phyloP scores from a whole-genome alignment of 1,284 basidiomycete species.

The Chondrostereum purpureum region DNA sequence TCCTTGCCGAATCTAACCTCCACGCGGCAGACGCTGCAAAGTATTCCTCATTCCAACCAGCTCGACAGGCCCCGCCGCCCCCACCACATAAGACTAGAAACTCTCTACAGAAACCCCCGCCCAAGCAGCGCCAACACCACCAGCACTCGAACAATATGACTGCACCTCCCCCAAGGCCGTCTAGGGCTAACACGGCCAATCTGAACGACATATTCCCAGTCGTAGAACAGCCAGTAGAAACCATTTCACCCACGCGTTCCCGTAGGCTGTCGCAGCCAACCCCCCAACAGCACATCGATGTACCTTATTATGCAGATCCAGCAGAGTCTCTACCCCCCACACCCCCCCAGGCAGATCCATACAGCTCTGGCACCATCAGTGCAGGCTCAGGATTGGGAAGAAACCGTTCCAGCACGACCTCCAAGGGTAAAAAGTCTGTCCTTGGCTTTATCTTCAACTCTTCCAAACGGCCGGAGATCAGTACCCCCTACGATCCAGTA shows the following conservation, averaged over 20 bases:
- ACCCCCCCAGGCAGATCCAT: conserved; percentile 11
- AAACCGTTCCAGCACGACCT: conserved; percentile 59
- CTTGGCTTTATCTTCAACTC: conserved; percentile 74
- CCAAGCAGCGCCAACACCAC: conserved; percentile 43
- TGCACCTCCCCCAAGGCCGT: conserved; percentile 67
- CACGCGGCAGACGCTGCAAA: conserved; percentile 47
- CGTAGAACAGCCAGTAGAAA: conserved; percentile 26
- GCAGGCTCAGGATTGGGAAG: conserved; percentile 28
- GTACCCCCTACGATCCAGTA: conserved; percentile 98
- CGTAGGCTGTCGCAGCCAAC: conserved; percentile 51
- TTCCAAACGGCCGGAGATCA: conserved; percentile 88
- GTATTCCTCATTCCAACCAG: conserved; percentile 41
- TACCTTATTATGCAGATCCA: conserved; percentile 40
- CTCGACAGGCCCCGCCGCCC: conserved; percentile 27
- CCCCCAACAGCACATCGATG: conserved; percentile 24
- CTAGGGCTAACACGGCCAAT: conserved; percentile 73
- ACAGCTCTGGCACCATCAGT: conserved; percentile 22
- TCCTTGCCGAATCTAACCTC: conserved; percentile 54
- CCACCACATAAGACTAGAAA: conserved; percentile 32
- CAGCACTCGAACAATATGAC: conserved; percentile 28
- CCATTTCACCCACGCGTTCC: conserved; percentile 10
- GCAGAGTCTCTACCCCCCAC: conserved; percentile 34
- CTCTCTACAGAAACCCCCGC: conserved; percentile 53
- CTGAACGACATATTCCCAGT: conserved; percentile 63
- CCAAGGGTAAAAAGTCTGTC: conserved; percentile 69